These are phyloP conservation scores for Pneumocystis carinii DNA, from an alignment of 1,139 yeast species.

Conservation along the genomic window DNA sequence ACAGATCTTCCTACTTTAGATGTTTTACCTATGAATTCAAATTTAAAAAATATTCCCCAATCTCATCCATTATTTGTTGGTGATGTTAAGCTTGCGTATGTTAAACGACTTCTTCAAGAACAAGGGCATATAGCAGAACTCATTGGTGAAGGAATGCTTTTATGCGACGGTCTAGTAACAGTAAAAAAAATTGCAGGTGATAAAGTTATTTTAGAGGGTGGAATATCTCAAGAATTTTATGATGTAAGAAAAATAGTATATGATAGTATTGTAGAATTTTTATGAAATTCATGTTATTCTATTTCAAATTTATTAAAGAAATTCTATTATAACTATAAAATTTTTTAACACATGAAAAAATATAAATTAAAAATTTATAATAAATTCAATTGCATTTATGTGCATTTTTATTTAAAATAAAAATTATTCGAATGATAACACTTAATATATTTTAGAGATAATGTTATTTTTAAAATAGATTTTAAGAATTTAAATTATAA, in stretches of 20 bases:
- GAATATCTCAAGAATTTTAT: conserved; percentile 60
- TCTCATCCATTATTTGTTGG: conserved; percentile 57
- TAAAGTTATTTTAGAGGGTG: conserved; percentile 71
- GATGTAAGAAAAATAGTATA: conserved; percentile 55
- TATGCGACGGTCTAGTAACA: conserved; percentile 64
- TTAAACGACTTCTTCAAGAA: conserved; percentile 46
- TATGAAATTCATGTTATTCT: neutral
- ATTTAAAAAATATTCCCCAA: conserved; percentile 23
- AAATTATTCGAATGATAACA: no score
- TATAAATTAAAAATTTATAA: neutral
- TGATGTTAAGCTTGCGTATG: conserved; percentile 68
- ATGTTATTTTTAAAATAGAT: no score
- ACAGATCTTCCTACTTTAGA: conserved; percentile 15
- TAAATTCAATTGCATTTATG: neutral
- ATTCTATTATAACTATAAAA: neutral
- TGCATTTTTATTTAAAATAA: neutral
- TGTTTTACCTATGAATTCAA: conserved; percentile 20
- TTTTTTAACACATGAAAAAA: neutral
- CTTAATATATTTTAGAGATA: no score
- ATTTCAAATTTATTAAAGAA: no score
- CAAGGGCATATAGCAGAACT: conserved; percentile 67
- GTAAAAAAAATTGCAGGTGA: conserved; percentile 71
- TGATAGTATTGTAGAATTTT: conserved; percentile 9
- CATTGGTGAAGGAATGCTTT: conserved; percentile 83
- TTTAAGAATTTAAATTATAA: neutral